A percentile compares a stretch with the other conserved stretches of the same genome.
These are phyloP conservation scores for Penicillium occitanis DNA, from an alignment of 2,329 filamentous ascomycete species.

Conservation along the genomic window DNA sequence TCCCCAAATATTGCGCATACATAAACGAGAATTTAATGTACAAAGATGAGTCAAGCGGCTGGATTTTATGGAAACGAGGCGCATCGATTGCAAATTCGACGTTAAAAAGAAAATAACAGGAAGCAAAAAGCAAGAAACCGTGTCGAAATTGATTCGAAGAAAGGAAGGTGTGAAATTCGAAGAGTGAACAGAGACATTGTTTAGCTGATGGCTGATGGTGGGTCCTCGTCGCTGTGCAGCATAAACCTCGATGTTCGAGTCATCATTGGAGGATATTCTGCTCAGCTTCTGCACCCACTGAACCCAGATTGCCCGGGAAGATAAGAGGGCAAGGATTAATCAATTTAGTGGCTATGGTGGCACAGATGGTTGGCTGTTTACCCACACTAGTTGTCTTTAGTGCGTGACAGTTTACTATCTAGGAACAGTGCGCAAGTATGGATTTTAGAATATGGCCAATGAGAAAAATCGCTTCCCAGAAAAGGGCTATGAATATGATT, in stretches of 20 bases:
- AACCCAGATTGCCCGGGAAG: constrained; percentile 2
- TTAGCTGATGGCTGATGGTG: constrained; percentile 1
- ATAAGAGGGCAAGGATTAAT: constrained; percentile 1
- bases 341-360: neutral
- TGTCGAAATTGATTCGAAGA: neutral
- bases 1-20: neutral
- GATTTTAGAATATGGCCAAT: neutral
- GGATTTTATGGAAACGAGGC: neutral
- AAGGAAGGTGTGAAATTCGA: neutral
- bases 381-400: constrained; percentile 6
- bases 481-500: neutral
- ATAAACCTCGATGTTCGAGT: neutral
- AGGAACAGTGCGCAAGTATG: neutral
- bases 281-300: constrained; percentile 5
- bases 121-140: neutral
- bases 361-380: neutral
- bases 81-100: neutral
- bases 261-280: neutral
- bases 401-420: neutral
- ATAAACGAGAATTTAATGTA: neutral
- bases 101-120: neutral
- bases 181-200: neutral
- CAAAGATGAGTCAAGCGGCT: neutral
- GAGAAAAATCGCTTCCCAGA: neutral
- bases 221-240: neutral